Conservation (phyloP, 441 rosid genomes). For the Gossypium gossypioides region DNA sequence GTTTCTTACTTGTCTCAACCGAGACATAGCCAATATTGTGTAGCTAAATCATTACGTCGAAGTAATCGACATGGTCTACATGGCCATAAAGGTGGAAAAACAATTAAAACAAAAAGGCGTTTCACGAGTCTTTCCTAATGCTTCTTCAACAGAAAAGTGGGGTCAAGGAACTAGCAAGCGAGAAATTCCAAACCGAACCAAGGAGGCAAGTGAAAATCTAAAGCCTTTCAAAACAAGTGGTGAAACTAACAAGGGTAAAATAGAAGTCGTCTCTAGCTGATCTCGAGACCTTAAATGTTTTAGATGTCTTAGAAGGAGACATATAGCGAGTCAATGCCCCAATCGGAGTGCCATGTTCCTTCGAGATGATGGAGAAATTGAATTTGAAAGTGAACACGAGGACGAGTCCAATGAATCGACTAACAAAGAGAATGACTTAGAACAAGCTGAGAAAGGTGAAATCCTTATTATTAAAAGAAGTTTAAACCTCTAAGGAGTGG, state of each 20-base stretch:
- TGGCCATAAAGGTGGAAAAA: neutral
- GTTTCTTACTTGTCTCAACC: too few species aligned
- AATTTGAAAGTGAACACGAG: too few species aligned
- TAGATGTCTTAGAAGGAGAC: neutral
- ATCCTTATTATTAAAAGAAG: too few species aligned
- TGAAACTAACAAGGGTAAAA: neutral
- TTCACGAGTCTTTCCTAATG: neutral
- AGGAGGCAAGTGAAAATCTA: neutral
- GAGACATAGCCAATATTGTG: too few species aligned
- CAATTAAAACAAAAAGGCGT: neutral
- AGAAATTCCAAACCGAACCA: neutral
- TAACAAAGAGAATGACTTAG: too few species aligned
- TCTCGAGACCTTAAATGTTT: neutral
- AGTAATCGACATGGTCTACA: neutral
- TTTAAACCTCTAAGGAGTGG: too few species aligned
- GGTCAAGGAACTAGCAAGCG: neutral
- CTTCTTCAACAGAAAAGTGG: neutral
- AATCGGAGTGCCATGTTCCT: neutral
- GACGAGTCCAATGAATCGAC: too few species aligned
- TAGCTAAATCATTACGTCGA: neutral
- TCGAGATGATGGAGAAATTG: neutral
- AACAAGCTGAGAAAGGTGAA: too few species aligned
- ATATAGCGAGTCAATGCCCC: neutral
- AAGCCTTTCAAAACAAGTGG: neutral
- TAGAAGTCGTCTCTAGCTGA: too few species aligned